phyloP scores from a whole-genome alignment of 1,284 basidiomycete species.

The Cutaneotrichosporon sp. region DNA sequence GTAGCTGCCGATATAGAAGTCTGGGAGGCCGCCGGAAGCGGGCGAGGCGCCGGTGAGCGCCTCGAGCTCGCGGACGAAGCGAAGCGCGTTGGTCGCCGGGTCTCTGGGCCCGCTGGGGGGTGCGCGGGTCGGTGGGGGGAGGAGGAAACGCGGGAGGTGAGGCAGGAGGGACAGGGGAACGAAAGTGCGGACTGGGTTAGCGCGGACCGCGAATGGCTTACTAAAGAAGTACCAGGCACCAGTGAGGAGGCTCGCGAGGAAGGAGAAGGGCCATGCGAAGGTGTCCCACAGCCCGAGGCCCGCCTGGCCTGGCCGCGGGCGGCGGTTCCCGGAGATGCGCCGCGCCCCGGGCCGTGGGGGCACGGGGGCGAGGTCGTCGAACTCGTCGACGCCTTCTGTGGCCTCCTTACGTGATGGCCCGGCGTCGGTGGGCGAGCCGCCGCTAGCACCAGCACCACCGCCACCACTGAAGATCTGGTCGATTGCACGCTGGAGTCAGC shows the following conservation, averaged over 20 bases:
- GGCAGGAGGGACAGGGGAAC: conserved; percentile 49
- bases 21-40: conserved; percentile 59
- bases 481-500: conserved; percentile 31
- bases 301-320: conserved; percentile 8
- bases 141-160: conserved; percentile 48
- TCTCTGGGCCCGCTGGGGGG: conserved; percentile 31
- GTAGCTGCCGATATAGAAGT: conserved; percentile 80
- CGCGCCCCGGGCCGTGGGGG: conserved; percentile 16
- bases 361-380: conserved; percentile 12
- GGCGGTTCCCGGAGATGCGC: conserved; percentile 24
- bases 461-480: conserved; percentile 43
- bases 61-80: conserved; percentile 47
- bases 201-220: too few relatives aligned
- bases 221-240: conserved; percentile 53
- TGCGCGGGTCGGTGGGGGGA: conserved; percentile 38
- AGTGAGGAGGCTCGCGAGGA: conserved; percentile 42
- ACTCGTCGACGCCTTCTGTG: conserved; percentile 18
- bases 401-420: conserved; percentile 13
- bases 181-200: conserved; percentile 51
- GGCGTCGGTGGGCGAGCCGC: conserved; percentile 2
- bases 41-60: conserved; percentile 37
- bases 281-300: conserved; percentile 27
- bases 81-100: conserved; percentile 37
- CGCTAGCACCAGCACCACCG: background rate
- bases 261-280: conserved; percentile 40